Base-by-base conservation (phyloP, 148 eudicot genomes). In the Rhododendron kiyosumense region DNA sequence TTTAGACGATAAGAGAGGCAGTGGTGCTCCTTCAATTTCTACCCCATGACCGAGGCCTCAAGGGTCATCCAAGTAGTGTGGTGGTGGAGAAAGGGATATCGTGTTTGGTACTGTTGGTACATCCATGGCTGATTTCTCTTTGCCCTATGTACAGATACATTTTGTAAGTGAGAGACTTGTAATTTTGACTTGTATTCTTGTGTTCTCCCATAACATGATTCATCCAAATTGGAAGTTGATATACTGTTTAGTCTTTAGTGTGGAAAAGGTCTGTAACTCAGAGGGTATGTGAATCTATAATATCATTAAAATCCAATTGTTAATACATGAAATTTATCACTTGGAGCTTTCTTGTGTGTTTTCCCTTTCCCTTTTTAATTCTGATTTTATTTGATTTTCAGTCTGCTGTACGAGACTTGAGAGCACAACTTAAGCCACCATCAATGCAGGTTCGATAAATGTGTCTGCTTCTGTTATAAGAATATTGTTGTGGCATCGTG, bases 371-470 rank as follows among this genome's bases (percentile, higher is more conserved):
- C 4, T 73, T 38, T 69, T 73, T 87, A 76, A 87, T 36, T 83
- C 14, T 82, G 17, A 17, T 24, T 69, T 65, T 51, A 67, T 26
- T 34, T 74, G 59, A 38, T 83, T 78, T 91, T 74, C 90, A 97
- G 99, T 94, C 96, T 87, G 98, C 98, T 81, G 94, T 97, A 84
- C 92, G 99, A 75, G 99, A 97, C 85, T 86, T 95, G 87, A 93
- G 98, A 90, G 90, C 91, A 59, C 99, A 97, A 91, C 94, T 95
- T 51, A 97, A 93, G 91, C 99, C 99, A 26, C 94, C 95, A 81
- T 95, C 99, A 77, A 90, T 95, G 96, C 99, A 97, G 99, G 99
- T 97, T 91, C 61, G 54, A 30, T 73, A 43, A 77, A 48, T 41
- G 30, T 26, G 10, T 32, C 17, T n/a, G 38, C 61, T 82, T 52